phyloP scores from a whole-genome alignment of 805 yeast species.

The Yarrowia hollandica region DNA sequence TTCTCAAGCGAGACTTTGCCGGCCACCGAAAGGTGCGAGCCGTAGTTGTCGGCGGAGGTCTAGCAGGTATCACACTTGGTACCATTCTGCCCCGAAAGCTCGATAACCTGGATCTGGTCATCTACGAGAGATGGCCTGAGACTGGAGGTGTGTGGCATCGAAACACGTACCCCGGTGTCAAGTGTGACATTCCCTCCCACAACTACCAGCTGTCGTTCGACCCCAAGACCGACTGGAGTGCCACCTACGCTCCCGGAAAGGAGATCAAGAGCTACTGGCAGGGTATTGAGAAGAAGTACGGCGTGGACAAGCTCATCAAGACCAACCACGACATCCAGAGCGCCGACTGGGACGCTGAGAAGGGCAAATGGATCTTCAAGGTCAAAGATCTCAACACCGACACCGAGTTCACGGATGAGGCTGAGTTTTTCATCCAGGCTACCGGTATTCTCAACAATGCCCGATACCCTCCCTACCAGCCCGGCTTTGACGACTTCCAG shows the following conservation, averaged over 20 bases:
- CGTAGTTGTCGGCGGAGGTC: slow-evolving; percentile 38
- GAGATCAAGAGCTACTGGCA: slow-evolving; percentile 35
- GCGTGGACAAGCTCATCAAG: slow-evolving; percentile 33
- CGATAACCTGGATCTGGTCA: slow-evolving; percentile 33
- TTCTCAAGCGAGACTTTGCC: slow-evolving; percentile 5
- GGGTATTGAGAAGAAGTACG: slow-evolving; percentile 35
- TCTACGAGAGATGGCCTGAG: slow-evolving; percentile 38
- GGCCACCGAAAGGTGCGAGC: slow-evolving; percentile 25
- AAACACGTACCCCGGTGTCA: slow-evolving; percentile 35
- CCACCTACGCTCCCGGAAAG: slow-evolving; percentile 33
- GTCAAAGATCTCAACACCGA: slow-evolving; percentile 29
- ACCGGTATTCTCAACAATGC: slow-evolving; percentile 29
- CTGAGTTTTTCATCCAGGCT: slow-evolving; percentile 29
- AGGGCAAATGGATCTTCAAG: slow-evolving; percentile 28
- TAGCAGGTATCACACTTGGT: slow-evolving; percentile 36
- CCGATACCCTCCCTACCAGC: slow-evolving; percentile 26
- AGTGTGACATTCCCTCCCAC: slow-evolving; percentile 36
- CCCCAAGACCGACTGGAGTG: slow-evolving; percentile 37
- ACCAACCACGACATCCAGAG: slow-evolving; percentile 32
- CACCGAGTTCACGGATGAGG: slow-evolving; percentile 32
- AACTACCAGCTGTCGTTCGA: slow-evolving; percentile 36
- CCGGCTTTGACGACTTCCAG: slow-evolving; percentile 26
- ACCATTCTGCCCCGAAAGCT: slow-evolving; percentile 33
- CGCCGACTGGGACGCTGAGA: slow-evolving; percentile 33
- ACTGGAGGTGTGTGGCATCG: slow-evolving; percentile 37